Evolutionary conservation across 148 eudicot species (phyloP), one percentile per base, ranked within the genome.

Genomic region (Rhododendron henanense): DNA sequence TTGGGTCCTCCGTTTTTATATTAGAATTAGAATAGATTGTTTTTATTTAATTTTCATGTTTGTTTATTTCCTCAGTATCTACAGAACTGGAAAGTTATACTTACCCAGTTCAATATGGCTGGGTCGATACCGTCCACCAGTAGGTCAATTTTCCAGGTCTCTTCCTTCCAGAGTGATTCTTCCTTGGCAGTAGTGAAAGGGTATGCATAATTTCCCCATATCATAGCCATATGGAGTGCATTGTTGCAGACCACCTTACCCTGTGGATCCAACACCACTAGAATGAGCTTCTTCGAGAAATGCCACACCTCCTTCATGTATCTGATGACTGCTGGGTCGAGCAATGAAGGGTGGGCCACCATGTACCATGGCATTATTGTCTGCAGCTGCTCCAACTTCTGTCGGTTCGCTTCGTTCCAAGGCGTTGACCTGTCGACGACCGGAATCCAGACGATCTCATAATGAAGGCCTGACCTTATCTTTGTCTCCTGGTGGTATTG

Each of bases 401-500:
- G 91, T 90, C n/a, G n/a, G n/a, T 87, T 89, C 13, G n/a, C 91
- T 21, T 93, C 94, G 9, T 79, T 89, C 98, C 92, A 94, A 76
- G 91, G 81, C 4, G 14, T 77, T 10, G 92, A 65, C 75, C 83
- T 90, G 59, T 95, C 96, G 18, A 92, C 83, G 7, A 97, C 81
- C 10, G 99, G 98, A 33, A 97, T 75, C 99, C 99, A 97, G n/a
- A 97, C 96, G 4, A 97, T 89, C 78, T 95, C 96, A 63, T 95
- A 95, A 5, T 88, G 89, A 33, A 87, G 84, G 1, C 93, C 95
- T 5, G 80, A 84, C 84, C 88, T 91, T 82, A 41, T 21, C 67
- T 91, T 86, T 51, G 92, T 84, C 80, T 94, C 95, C 23, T 85
- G 84, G 89, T 95, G 92, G 23, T 90, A 87, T 8, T 89, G 87